Percentiles rank a stretch among this genome's conserved stretches.
These are phyloP conservation scores for Nicotiana sylvestris DNA, from an alignment of 257 asterid genomes.

Conservation along the genomic window DNA sequence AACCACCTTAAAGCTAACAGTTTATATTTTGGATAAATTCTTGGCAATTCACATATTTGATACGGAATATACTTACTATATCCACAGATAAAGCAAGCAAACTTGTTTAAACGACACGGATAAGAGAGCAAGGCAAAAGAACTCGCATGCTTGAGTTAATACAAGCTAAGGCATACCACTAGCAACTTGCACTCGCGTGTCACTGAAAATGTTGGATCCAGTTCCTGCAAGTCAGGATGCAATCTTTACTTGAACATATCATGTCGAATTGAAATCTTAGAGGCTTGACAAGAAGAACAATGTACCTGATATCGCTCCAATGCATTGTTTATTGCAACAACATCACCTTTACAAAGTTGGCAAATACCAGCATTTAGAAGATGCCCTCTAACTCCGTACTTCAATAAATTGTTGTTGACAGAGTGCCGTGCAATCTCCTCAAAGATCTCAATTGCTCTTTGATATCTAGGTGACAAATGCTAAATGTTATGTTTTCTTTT, in stretches of 20 bases:
- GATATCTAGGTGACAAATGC: conserved; percentile 54
- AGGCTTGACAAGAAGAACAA: conserved; percentile 6
- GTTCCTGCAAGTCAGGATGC: conserved; percentile 47
- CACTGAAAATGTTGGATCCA: conserved; percentile 97
- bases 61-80: background rate
- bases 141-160: background rate
- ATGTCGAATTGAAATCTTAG: background rate
- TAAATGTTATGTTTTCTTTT: background rate
- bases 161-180: conserved; percentile 41
- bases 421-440: conserved; percentile 89
- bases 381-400: conserved; percentile 95
- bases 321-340: conserved; percentile 88
- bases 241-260: background rate
- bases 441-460: conserved; percentile 73
- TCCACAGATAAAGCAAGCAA: background rate
- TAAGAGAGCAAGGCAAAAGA: background rate
- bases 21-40: background rate
- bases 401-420: conserved; percentile 73
- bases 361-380: conserved; percentile 99
- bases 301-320: conserved; percentile 86
- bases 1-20: background rate
- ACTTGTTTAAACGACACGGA: background rate
- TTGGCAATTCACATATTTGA: background rate
- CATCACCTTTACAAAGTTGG: conserved; percentile 91
- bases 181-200: conserved; percentile 84